These are phyloP conservation scores for Eucalyptus camaldulensis DNA, from an alignment of 345 rosid genomes.

Conservation along the genomic window DNA sequence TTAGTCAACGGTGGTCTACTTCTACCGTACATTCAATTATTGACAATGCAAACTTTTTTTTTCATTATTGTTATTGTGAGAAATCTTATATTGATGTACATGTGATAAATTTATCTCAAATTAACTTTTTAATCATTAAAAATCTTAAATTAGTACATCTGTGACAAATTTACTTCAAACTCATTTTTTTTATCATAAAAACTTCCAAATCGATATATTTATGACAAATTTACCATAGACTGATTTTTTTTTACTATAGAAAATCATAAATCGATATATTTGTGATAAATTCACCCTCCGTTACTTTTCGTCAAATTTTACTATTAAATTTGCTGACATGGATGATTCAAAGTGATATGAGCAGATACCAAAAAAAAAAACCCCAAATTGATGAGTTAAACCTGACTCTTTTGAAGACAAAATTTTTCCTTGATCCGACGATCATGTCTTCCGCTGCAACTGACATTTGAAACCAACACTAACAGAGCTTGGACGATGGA, in stretches of 20 bases:
- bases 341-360: background rate
- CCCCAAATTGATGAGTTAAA: no score
- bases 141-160: rapidly evolving
- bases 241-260: no score
- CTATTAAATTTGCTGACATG: rapidly evolving
- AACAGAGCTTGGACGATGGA: background rate
- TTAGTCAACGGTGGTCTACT: background rate
- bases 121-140: no score
- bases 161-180: no score
- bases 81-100: no score
- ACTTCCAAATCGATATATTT: no score
- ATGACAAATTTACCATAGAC: rapidly evolving
- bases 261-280: no score
- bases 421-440: background rate
- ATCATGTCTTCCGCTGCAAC: background rate
- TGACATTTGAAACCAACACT: background rate
- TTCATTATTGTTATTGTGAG: no score
- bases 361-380: background rate
- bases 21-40: background rate
- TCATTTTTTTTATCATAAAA: no score
- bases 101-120: background rate
- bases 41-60: no score
- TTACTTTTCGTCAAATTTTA: no score
- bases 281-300: rapidly evolving
- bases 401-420: no score